Conservation (phyloP, 306 rosid genomes). For the Pyrus pyrifolia region DNA sequence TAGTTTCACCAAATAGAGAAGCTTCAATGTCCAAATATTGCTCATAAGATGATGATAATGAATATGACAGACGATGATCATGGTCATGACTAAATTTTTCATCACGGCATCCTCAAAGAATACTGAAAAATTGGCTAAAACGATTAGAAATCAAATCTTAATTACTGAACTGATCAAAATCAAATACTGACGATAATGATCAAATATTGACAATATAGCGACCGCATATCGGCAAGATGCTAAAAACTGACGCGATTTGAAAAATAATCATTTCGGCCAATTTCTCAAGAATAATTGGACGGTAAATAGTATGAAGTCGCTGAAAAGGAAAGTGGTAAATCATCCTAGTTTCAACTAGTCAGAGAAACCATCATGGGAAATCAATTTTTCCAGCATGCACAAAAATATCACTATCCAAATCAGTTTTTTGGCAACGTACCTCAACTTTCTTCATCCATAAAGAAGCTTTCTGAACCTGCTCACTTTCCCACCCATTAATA, state of each 20-base stretch:
- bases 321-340: not conserved
- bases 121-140: not conserved
- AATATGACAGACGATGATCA: not conserved
- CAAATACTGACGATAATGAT: too few relatives aligned
- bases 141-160: not conserved
- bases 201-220: not conserved
- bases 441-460: conserved; percentile 89
- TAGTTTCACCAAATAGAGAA: not conserved
- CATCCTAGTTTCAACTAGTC: not conserved
- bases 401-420: not conserved
- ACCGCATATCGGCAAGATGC: not conserved
- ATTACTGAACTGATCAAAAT: not conserved
- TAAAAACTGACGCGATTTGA: too few relatives aligned
- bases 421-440: conserved; percentile 28
- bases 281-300: not conserved
- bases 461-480: conserved; percentile 72
- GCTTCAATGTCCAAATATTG: not conserved
- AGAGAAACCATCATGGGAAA: not conserved
- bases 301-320: not conserved
- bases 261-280: not conserved
- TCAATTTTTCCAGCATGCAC: not conserved
- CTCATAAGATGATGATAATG: not conserved
- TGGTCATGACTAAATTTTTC: not conserved
- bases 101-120: not conserved
- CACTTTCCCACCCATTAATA: conserved; percentile 71